These are phyloP conservation scores for Patellifolia procumbens DNA, from an alignment of 179 eudicot species.

Conservation along the genomic window DNA sequence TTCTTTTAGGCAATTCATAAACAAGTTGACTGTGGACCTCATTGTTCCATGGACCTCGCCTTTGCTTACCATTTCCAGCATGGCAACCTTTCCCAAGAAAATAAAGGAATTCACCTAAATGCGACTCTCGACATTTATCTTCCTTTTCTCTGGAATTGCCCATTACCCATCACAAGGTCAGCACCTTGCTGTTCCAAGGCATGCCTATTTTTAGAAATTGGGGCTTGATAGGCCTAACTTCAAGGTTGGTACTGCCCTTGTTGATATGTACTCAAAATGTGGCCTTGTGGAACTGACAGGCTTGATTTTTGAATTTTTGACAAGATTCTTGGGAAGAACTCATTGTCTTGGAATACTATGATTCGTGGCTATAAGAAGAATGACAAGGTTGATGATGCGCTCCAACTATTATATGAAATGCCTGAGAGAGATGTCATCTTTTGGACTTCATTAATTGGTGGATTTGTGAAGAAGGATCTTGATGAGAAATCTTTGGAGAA, in stretches of 20 bases:
- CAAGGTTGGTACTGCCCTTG: constrained; percentile 61
- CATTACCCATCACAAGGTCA: constrained; percentile 38
- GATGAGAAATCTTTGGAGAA: constrained; percentile 55
- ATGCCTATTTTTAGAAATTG: constrained; percentile 54
- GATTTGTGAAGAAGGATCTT: constrained; percentile 59
- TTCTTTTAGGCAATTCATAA: constrained; percentile 27
- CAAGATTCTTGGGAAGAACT: no score
- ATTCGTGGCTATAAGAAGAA: constrained; percentile 67
- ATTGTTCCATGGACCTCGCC: constrained; percentile 68
- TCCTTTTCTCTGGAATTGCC: no score
- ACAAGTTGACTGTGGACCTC: constrained; percentile 44
- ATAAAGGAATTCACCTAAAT: constrained; percentile 45
- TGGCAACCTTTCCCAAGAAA: constrained; percentile 51
- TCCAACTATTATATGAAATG: constrained; percentile 68
- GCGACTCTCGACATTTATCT: constrained; percentile 54
- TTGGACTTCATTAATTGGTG: constrained; percentile 61
- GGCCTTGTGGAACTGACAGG: constrained; percentile 42
- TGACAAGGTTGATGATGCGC: no score
- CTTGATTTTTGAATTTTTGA: constrained; percentile 43
- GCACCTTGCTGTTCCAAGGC: constrained; percentile 43
- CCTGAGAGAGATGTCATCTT: constrained; percentile 58
- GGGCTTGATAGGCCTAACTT: constrained; percentile 50
- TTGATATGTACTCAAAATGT: constrained; percentile 64
- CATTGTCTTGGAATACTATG: constrained; percentile 72
- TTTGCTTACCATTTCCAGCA: constrained; percentile 54